phyloP scores from a whole-genome alignment of 1,284 basidiomycete species.

The Ganoderma sinense region DNA sequence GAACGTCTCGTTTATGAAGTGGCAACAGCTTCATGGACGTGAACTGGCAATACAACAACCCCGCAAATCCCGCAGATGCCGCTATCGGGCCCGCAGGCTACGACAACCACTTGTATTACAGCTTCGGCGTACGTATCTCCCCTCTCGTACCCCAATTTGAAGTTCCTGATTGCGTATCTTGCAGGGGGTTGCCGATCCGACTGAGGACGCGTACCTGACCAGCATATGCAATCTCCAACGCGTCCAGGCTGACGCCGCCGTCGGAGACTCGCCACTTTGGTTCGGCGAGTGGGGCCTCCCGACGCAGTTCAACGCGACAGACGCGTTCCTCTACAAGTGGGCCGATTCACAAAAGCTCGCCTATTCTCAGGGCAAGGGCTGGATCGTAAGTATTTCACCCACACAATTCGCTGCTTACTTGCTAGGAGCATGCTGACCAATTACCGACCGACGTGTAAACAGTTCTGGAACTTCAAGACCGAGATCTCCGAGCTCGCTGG shows the following conservation, averaged over 20 bases:
- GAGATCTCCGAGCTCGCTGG: constrained; percentile 62
- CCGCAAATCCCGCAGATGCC: constrained; percentile 73
- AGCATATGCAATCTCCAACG: constrained; percentile 72
- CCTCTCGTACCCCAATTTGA: accelerated
- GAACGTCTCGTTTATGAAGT: neutral
- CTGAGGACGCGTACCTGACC: constrained; percentile 65
- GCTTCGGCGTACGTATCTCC: constrained; percentile 62
- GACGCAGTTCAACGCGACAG: constrained; percentile 70
- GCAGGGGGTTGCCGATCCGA: constrained; percentile 74
- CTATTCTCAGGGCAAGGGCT: constrained; percentile 69
- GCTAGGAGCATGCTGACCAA: neutral
- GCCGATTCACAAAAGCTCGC: constrained; percentile 82
- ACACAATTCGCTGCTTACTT: neutral
- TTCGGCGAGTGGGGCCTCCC: constrained; percentile 75
- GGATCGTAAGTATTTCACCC: constrained; percentile 60
- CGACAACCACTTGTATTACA: constrained; percentile 83
- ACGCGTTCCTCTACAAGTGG: constrained; percentile 71
- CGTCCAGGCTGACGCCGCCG: constrained; percentile 53
- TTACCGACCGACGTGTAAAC: neutral
- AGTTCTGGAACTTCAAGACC: constrained; percentile 85
- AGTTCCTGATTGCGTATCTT: constrained; percentile 4
- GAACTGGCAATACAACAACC: constrained; percentile 75
- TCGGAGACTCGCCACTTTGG: constrained; percentile 57
- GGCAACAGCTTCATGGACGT: constrained; percentile 75
- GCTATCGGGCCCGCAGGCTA: constrained; percentile 75